Base-by-base conservation (phyloP, 768 basidiomycete species). In the Boletus pseudopeckii region DNA sequence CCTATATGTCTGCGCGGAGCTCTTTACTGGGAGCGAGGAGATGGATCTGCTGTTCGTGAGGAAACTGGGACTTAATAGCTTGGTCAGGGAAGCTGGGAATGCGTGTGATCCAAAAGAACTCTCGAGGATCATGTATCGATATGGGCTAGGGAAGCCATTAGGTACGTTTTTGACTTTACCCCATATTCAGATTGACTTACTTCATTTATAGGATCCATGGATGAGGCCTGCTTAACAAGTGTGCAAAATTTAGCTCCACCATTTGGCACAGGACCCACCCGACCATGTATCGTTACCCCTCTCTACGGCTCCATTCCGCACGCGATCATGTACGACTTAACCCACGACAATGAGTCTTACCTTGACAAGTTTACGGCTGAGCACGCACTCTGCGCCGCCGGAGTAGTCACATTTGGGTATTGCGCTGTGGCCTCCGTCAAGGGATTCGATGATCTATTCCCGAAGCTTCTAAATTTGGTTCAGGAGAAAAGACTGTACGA, bases 391-490 rank as follows among this genome's bases (percentile, higher is more conserved):
- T 87, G 92, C 8, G 93, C 92, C 0, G 97, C 91, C 3, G 92
- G 92, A 20, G 77, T 98, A n/a, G 88, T 90, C 17, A 83, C 95
- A 0, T 98, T 98, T 73, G 88, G 89, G 34, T 84, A 83, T 62
- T 90, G 84, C 22, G 97, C 90, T 5, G 81, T 91, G 52, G 97
- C 94, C 2, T 94, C 91, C 15, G 93, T 94, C 60, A 97, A 98
- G 71, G 97, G 96, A 18, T 97, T 96, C 65, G 97, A 99, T 63
- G 97, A 99, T 61, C 71, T 99, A 20, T 98, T 98, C 66, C 96
- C 96, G 4, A 96, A 93, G 68, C 72, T 96, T n/a, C 72, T 99
- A 34, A 82, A 97, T 66, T 76, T 99, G 45, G 97, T 98, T 10
- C 76, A 74, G 14, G 97, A 99, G 69, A 85, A 82, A 64, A 78